phyloP scores from a whole-genome alignment of 306 rosid genomes.

The Cicer yamashitae region DNA sequence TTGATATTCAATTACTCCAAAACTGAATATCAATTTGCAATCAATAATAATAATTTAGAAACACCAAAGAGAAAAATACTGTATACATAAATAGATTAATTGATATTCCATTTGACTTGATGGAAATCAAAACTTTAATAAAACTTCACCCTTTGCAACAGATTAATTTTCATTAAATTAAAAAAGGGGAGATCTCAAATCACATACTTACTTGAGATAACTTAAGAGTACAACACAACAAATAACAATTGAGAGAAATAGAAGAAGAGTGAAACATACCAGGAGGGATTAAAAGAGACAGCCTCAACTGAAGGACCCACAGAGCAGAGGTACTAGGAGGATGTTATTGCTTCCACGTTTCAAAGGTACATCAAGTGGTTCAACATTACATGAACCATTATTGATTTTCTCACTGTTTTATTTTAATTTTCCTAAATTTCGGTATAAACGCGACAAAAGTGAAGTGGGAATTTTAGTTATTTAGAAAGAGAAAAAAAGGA shows the following conservation, averaged over 20 bases:
- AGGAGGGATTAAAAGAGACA: not conserved
- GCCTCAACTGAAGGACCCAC: not conserved
- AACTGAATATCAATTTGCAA: constrained; percentile 11
- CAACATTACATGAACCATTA: not conserved
- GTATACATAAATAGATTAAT: not conserved
- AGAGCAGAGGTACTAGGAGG: not conserved
- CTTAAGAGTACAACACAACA: constrained; percentile 34
- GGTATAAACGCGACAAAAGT: constrained; percentile 31
- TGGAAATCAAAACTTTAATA: not conserved
- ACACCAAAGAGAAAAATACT: not conserved
- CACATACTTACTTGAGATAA: constrained; percentile 44
- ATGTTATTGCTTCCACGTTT: constrained; percentile 43
- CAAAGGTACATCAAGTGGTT: not conserved
- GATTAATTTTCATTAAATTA: not conserved
- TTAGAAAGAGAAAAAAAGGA: not conserved
- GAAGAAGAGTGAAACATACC: constrained; percentile 6
- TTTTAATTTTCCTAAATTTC: not conserved
- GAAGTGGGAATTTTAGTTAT: not conserved
- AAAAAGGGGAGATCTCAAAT: not conserved
- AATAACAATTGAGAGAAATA: not conserved
- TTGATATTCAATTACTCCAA: not conserved
- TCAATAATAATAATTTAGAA: not conserved
- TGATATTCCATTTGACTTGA: not conserved
- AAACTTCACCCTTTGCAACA: constrained; percentile 27
- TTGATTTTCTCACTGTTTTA: not conserved